Percentiles rank a stretch among this genome's conserved stretches.
Conservation (phyloP, 2,329 filamentous ascomycete genomes). For the Lachnellula arida region DNA sequence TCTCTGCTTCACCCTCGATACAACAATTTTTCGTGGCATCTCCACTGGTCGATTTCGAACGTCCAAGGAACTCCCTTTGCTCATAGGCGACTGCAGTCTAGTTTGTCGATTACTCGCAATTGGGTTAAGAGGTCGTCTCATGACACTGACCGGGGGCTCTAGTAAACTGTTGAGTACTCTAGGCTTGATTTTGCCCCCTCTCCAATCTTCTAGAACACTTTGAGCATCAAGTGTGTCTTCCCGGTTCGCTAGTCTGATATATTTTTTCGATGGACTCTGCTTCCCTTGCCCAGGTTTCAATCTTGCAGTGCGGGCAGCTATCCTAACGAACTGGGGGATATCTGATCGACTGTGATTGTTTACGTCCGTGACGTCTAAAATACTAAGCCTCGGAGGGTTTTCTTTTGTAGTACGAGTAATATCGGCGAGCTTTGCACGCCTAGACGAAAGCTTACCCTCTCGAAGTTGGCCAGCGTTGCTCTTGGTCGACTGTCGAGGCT, state of each 20-base stretch:
- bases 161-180: constrained; percentile 3
- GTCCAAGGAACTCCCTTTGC: background rate
- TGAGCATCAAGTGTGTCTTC: constrained; percentile 55
- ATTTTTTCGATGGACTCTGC: constrained; percentile 50
- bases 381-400: constrained; percentile 47
- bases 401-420: background rate
- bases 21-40: constrained; percentile 14
- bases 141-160: background rate
- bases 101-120: constrained; percentile 22
- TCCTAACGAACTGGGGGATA: constrained; percentile 53
- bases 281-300: constrained; percentile 46
- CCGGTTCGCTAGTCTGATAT: constrained; percentile 57
- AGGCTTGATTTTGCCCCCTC: constrained; percentile 29
- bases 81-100: constrained; percentile 4
- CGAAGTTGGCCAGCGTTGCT: background rate
- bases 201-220: constrained; percentile 52
- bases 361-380: constrained; percentile 52
- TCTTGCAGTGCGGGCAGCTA: constrained; percentile 55
- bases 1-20: constrained; percentile 21
- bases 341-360: background rate
- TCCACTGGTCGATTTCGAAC: background rate
- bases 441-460: background rate
- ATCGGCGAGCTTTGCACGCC: background rate
- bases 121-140: constrained; percentile 12
- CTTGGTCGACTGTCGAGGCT: background rate